Conservation (phyloP, 2,329 filamentous ascomycete genomes). For the Aspergillus sp. region DNA sequence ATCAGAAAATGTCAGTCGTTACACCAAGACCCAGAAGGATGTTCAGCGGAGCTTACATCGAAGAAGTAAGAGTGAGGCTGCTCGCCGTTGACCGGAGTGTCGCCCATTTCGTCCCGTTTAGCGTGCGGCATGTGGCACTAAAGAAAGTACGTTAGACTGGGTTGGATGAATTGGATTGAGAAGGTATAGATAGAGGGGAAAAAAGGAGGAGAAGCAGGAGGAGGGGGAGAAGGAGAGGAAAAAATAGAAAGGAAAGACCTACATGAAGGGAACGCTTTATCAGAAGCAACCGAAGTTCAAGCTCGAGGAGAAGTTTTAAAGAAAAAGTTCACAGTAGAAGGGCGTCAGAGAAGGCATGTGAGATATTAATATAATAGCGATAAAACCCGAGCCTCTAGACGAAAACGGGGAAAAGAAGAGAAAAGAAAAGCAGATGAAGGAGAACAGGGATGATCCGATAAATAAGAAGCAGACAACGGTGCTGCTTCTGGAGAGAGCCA, state of each 20-base stretch:
- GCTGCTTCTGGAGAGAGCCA: neutral
- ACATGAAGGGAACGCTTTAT: neutral
- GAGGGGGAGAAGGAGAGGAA: neutral
- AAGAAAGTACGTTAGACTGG: neutral
- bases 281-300: neutral
- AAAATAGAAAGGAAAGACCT: neutral
- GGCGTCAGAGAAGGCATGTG: neutral
- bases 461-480: too few species aligned
- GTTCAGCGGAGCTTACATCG: slow-evolving; percentile 30
- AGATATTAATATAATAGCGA: neutral
- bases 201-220: neutral
- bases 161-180: neutral
- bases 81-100: slow-evolving; percentile 52
- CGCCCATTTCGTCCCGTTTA: slow-evolving; percentile 46
- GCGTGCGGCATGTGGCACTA: slow-evolving; percentile 49
- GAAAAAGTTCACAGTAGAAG: neutral
- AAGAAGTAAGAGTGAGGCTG: slow-evolving; percentile 50
- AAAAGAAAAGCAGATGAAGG: slow-evolving; percentile 5
- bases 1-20: slow-evolving; percentile 25
- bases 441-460: neutral
- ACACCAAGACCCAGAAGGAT: neutral
- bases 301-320: neutral
- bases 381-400: neutral
- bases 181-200: neutral
- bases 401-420: neutral